phyloP scores from a whole-genome alignment of 768 basidiomycete genomes.

The Serendipita indica region DNA sequence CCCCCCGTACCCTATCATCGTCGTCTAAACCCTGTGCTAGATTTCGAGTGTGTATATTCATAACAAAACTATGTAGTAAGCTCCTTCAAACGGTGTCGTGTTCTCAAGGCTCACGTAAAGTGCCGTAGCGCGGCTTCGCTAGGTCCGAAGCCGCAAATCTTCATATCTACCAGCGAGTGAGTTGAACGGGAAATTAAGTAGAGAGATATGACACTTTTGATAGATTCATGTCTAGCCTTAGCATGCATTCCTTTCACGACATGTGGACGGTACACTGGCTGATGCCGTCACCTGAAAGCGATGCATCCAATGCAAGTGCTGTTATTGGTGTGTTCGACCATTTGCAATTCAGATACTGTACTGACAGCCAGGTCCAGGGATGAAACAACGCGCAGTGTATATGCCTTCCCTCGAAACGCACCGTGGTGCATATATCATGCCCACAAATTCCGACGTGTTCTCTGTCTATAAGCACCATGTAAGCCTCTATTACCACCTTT shows the following conservation, averaged over 20 bases:
- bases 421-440: slow-evolving; percentile 3
- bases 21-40: not conserved
- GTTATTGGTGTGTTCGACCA: not conserved
- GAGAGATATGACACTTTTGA: not conserved
- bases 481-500: not conserved
- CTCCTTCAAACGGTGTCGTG: not conserved
- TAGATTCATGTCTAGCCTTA: slow-evolving; percentile 3
- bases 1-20: not conserved
- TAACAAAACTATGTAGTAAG: not conserved
- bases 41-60: not conserved
- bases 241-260: slow-evolving; percentile 6
- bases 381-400: slow-evolving; percentile 4
- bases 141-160: slow-evolving; percentile 1
- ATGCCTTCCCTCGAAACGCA: slow-evolving; percentile 9
- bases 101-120: not conserved
- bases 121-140: slow-evolving; percentile 1
- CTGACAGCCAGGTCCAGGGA: not conserved
- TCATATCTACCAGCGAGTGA: not conserved
- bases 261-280: not conserved
- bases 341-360: not conserved
- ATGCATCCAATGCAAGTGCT: not conserved
- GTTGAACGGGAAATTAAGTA: not conserved
- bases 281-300: not conserved
- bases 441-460: slow-evolving; percentile 1
- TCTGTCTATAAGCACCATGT: slow-evolving; percentile 6